These are phyloP conservation scores for Apiospora hydei DNA, from an alignment of 2,329 filamentous ascomycete genomes.

Conservation along the genomic window DNA sequence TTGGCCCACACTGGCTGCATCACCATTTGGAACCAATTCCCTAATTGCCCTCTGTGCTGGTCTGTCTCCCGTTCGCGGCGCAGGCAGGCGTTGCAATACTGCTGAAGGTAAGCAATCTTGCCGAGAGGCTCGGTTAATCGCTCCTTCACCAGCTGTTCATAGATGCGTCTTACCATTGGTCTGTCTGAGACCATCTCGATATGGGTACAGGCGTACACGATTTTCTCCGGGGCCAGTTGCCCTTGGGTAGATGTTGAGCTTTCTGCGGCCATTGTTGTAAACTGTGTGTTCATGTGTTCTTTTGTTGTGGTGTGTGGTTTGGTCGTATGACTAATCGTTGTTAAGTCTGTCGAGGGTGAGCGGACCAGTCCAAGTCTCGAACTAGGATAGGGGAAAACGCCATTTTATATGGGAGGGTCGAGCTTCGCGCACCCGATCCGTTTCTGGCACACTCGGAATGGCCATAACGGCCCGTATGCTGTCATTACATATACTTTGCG, in stretches of 20 bases:
- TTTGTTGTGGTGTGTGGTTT: neutral
- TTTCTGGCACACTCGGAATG: neutral
- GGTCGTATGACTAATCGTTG: neutral
- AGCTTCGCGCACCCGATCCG: neutral
- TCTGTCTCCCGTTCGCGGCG: neutral
- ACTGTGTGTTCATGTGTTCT: neutral
- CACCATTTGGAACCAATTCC: neutral
- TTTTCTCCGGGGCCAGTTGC: neutral
- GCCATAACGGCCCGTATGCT: no score
- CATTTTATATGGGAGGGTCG: neutral
- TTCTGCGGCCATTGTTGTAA: neutral
- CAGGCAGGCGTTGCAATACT: neutral
- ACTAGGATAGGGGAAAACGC: neutral
- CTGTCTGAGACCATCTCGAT: neutral
- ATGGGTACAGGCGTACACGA: neutral
- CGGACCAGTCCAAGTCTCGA: no score
- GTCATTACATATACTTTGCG: no score
- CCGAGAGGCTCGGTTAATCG: neutral
- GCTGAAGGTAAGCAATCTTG: neutral
- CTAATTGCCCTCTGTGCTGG: no score
- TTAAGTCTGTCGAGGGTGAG: neutral
- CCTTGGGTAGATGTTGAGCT: neutral
- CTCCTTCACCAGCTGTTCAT: neutral
- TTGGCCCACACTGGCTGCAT: neutral
- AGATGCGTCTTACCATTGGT: neutral